These are phyloP conservation scores for Dothideomycetes sp. DNA, from an alignment of 2,329 filamentous ascomycete species.

Conservation along the genomic window DNA sequence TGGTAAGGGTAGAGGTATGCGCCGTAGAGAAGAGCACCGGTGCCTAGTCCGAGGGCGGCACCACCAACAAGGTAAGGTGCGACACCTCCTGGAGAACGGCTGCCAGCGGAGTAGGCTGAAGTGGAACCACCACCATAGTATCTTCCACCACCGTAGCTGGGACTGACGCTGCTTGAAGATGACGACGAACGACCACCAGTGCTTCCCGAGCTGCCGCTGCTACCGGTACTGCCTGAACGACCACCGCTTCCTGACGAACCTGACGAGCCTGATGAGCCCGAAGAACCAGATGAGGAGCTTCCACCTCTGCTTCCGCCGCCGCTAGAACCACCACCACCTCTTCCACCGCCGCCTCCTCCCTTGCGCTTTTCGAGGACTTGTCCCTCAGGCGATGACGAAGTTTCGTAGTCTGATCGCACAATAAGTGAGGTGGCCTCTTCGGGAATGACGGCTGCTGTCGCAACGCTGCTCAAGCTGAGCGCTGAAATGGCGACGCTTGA, in stretches of 20 bases:
- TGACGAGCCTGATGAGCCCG: constrained; percentile 14
- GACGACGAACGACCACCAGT: constrained; percentile 16
- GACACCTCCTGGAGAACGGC: constrained; percentile 40
- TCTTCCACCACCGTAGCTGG: constrained; percentile 50
- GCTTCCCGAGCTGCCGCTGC: constrained; percentile 13
- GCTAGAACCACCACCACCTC: constrained; percentile 29
- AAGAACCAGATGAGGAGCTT: constrained; percentile 15
- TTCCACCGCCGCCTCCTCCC: constrained; percentile 38
- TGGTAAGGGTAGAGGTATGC: constrained; percentile 51
- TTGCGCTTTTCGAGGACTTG: constrained; percentile 38
- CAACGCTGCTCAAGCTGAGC: constrained; percentile 3
- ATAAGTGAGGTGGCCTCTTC: constrained; percentile 9
- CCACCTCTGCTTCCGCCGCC: constrained; percentile 26
- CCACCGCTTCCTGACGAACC: constrained; percentile 10
- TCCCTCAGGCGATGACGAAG: constrained; percentile 18
- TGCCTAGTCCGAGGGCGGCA: constrained; percentile 46
- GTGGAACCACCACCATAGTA: constrained; percentile 60
- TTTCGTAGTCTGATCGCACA: neutral
- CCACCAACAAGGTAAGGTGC: constrained; percentile 45
- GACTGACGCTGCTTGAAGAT: constrained; percentile 32
- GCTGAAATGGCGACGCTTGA: constrained; percentile 3
- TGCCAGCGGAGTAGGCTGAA: constrained; percentile 53
- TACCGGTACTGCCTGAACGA: constrained; percentile 5
- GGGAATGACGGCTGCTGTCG: constrained; percentile 10
- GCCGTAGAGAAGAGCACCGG: constrained; percentile 56